Conservation (phyloP, 2,329 filamentous ascomycete genomes). For the Diaporthe citri region DNA sequence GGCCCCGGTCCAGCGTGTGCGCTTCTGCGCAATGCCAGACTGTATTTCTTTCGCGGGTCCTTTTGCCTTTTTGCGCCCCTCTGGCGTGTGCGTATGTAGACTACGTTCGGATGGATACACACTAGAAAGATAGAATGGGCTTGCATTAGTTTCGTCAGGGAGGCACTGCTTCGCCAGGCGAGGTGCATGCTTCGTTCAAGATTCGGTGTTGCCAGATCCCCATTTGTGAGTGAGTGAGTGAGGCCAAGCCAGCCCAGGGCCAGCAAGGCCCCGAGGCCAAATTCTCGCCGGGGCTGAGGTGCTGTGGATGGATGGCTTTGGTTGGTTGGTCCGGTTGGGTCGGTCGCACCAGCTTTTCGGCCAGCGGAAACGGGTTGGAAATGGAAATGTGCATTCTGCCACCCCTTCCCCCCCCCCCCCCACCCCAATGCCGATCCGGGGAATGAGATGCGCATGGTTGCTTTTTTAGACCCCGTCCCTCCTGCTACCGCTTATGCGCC, state of each 20-base stretch:
- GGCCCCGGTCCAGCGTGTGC: background rate
- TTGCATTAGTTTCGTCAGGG: constrained; percentile 13
- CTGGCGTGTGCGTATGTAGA: background rate
- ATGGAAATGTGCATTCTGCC: constrained; percentile 3
- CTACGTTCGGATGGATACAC: background rate
- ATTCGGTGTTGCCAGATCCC: background rate
- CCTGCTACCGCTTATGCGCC: background rate
- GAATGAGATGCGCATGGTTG: constrained; percentile 18
- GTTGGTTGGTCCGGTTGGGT: background rate
- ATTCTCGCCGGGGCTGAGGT: background rate
- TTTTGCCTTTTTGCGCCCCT: background rate
- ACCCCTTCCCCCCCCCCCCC: background rate
- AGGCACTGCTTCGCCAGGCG: background rate
- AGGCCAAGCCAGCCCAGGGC: background rate
- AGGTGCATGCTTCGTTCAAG: background rate
- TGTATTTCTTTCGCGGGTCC: background rate
- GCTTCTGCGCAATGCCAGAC: constrained; percentile 4
- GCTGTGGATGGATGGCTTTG: background rate
- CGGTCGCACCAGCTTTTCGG: constrained; percentile 3
- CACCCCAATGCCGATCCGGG: constrained; percentile 18
- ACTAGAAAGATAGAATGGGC: background rate
- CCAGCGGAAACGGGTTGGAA: background rate
- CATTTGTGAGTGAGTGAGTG: background rate
- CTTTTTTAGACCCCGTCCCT: background rate
- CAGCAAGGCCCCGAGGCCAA: constrained; percentile 15